A percentile compares a stretch with the other conserved stretches of the same genome.
Evolutionary conservation across 371 early-diverging fungal genomes (phyloP).

Genomic region (Mortierella sp.): DNA sequence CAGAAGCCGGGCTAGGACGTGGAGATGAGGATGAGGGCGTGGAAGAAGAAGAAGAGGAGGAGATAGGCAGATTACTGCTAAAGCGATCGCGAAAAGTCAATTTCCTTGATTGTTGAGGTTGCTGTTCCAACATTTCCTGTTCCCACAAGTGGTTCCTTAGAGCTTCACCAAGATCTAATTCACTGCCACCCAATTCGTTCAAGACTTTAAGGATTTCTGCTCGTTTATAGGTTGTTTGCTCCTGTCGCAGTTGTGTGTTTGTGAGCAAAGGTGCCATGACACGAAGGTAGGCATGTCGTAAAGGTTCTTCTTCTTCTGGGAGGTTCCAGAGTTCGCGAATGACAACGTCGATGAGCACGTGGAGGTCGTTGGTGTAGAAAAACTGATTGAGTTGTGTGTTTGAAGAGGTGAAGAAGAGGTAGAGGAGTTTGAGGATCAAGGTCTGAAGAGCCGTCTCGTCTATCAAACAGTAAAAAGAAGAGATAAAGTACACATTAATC

Average conservation of each 20-base stretch:
- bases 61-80: constrained; percentile 5
- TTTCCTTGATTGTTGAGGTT: constrained; percentile 8
- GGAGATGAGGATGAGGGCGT: background rate
- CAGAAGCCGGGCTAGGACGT: constrained; percentile 1
- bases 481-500: too few species aligned
- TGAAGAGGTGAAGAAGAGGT: constrained; percentile 67
- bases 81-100: constrained; percentile 39
- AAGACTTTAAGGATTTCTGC: constrained; percentile 62
- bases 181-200: constrained; percentile 40
- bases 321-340: constrained; percentile 82
- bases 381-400: constrained; percentile 69
- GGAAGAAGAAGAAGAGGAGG: background rate
- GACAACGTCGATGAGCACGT: constrained; percentile 85
- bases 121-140: constrained; percentile 32
- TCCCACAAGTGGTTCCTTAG: constrained; percentile 34
- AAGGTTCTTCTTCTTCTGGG: constrained; percentile 79
- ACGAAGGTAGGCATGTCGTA: constrained; percentile 81
- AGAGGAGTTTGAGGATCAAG: constrained; percentile 78
- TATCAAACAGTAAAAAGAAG: constrained; percentile 29
- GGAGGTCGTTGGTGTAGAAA: constrained; percentile 91
- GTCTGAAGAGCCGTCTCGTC: constrained; percentile 77
- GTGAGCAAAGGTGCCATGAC: constrained; percentile 79
- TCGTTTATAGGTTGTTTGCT: constrained; percentile 63
- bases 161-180: constrained; percentile 15
- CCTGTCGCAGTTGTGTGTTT: constrained; percentile 68